Evolutionary conservation across 2,329 filamentous ascomycete species (phyloP).

Genomic region (Tolypocladium sp.): DNA sequence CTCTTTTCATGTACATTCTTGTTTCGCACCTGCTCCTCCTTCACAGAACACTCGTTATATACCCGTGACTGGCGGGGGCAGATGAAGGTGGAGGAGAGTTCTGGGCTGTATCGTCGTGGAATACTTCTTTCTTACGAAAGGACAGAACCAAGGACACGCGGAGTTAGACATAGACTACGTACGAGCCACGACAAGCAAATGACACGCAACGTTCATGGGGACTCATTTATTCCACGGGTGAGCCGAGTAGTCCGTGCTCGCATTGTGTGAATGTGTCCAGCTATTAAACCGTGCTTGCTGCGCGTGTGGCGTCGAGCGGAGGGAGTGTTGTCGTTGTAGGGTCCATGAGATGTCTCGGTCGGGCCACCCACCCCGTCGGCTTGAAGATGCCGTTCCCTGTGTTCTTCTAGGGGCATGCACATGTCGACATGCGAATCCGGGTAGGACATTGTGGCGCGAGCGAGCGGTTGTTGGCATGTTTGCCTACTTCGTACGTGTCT

Average conservation of each 20-base stretch:
- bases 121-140: not conserved
- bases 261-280: not conserved
- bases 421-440: not conserved
- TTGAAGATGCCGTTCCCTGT: not conserved
- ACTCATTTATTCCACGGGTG: not conserved
- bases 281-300: not conserved
- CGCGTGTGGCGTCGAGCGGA: not conserved
- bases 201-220: not conserved
- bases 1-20: not conserved
- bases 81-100: constrained; percentile 2
- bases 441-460: not conserved
- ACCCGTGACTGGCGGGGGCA: not conserved
- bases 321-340: not conserved
- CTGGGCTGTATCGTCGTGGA: not conserved
- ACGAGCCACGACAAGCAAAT: constrained; percentile 14
- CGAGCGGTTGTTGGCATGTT: not conserved
- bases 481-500: not conserved
- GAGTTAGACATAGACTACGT: constrained; percentile 10
- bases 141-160: constrained; percentile 2
- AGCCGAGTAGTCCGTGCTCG: not conserved
- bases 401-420: not conserved
- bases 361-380: not conserved
- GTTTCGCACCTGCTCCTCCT: not conserved
- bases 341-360: not conserved
- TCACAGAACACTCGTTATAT: not conserved